A percentile compares a stretch with the other conserved stretches of the same genome.
Conservation (phyloP, 257 asterid genomes). For the Solanum corneliomulleri region DNA sequence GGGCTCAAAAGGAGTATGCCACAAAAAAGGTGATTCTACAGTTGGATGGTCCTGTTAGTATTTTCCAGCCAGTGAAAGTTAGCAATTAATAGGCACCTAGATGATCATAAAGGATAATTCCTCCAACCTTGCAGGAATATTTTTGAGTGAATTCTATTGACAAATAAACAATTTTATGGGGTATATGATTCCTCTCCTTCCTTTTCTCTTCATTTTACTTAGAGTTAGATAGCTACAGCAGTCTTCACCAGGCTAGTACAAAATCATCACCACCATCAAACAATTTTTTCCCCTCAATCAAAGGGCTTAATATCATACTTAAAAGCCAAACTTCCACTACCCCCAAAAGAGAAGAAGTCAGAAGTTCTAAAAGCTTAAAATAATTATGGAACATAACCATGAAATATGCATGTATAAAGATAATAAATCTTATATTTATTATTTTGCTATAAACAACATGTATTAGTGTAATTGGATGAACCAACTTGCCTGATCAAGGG, state of each 20-base stretch:
- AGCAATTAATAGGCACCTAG: not conserved
- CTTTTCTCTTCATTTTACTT: not conserved
- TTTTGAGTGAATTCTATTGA: not conserved
- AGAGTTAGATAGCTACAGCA: not conserved
- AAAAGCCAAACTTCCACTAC: not conserved
- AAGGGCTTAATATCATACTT: not conserved
- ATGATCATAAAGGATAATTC: not conserved
- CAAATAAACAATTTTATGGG: not conserved
- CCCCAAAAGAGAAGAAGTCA: not conserved
- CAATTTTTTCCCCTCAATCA: not conserved
- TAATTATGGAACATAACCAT: not conserved
- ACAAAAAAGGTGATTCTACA: not conserved
- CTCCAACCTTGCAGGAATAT: not conserved
- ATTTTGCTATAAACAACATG: not conserved
- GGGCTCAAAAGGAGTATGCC: not conserved
- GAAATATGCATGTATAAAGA: not conserved
- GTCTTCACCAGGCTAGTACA: not conserved
- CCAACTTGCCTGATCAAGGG: conserved; percentile 74
- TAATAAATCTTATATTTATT: not conserved
- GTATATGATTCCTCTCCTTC: not conserved
- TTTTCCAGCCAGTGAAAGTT: not conserved
- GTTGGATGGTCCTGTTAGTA: not conserved
- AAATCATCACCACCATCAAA: not conserved
- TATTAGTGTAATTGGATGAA: not conserved
- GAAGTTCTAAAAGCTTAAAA: not conserved